phyloP scores from a whole-genome alignment of 2,329 filamentous ascomycete genomes.

The Penicillium thymicola region DNA sequence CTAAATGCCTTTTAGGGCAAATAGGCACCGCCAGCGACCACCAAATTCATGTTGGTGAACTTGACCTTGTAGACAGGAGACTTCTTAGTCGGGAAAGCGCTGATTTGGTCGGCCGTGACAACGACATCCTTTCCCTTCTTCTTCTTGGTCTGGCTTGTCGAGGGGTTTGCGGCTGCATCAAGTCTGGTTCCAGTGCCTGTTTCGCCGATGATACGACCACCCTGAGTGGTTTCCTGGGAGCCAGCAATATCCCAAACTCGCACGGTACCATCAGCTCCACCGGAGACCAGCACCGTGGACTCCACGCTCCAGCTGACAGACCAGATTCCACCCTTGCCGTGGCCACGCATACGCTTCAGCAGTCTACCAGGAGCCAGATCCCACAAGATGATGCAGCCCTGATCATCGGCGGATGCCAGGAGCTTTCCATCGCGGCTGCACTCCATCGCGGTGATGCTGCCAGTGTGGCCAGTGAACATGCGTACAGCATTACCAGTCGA shows the following conservation, averaged over 20 bases:
- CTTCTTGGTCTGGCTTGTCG: slow-evolving; percentile 38
- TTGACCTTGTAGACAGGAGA: slow-evolving; percentile 88
- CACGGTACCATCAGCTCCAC: slow-evolving; percentile 87
- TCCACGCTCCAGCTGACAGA: slow-evolving; percentile 91
- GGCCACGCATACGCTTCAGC: slow-evolving; percentile 89
- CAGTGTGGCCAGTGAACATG: slow-evolving; percentile 86
- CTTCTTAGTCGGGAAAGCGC: slow-evolving; percentile 93
- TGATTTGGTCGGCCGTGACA: slow-evolving; percentile 89
- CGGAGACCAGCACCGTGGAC: slow-evolving; percentile 83
- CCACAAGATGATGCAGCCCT: slow-evolving; percentile 91
- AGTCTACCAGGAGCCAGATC: slow-evolving; percentile 81
- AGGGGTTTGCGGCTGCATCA: slow-evolving; percentile 51
- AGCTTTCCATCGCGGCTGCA: slow-evolving; percentile 85
- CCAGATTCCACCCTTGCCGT: slow-evolving; percentile 91
- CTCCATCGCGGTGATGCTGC: slow-evolving; percentile 78
- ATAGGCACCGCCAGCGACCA: slow-evolving; percentile 76
- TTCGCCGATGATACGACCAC: slow-evolving; percentile 48
- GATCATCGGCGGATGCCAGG: slow-evolving; percentile 83
- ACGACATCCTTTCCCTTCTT: slow-evolving; percentile 89
- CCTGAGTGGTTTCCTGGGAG: slow-evolving; percentile 59
- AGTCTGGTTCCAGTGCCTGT: slow-evolving; percentile 49
- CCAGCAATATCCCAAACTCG: slow-evolving; percentile 88
- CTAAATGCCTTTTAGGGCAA: slow-evolving; percentile 43
- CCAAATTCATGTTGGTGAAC: slow-evolving; percentile 93
- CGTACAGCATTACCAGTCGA: slow-evolving; percentile 81